Evolutionary conservation across 805 yeast species (phyloP), one percentile per base, ranked within the genome.

Genomic region (Tanozyma kutaoensis): DNA sequence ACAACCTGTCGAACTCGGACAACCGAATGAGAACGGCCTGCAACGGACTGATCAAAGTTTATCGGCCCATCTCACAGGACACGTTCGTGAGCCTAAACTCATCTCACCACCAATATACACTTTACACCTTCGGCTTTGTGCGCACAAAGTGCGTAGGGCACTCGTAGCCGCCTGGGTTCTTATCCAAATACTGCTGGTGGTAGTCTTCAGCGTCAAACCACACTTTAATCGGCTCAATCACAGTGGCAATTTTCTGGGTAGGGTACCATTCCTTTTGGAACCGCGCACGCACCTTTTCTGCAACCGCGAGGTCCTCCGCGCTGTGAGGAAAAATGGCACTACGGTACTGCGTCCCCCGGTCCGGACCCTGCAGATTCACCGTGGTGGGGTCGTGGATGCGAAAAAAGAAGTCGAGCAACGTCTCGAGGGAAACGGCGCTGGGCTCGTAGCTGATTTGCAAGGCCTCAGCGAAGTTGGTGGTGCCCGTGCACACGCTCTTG

Each of bases 191-290:
- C 34, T 65, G 45, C 48, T 88, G 97, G 50, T 88, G 98, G 49
- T 86, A 88, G 20, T 75, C 86, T 52, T 88, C 98, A n/a, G 96
- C 97, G 46, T 86, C 95, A 59, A 75, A 77, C 64, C 81, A 91
- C 32, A 60, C 62, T 27, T 58, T 47, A 24, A 84, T 64, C 7
- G 80, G 77, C 43, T 71, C 78, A 27, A 86, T 69, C 24, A 54
- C 55, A 1, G 97, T 85, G 24, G 58, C 77, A 15, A 91, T 76
- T 31, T 58, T 56, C 42, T 76, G 64, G 25, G 64, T 61, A n/a
- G 76, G 74, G 50, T 76, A 78, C 80, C 88, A 91, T 32, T 69
- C 64, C 30, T 68, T 67, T 47, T 85, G 91, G 46, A 72, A 62
- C 25, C 59, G 62, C 14, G 65, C 63, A 36, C 66, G 64, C 2